These are phyloP conservation scores for Mycena indigotica DNA, from an alignment of 768 basidiomycete genomes.

Conservation along the genomic window DNA sequence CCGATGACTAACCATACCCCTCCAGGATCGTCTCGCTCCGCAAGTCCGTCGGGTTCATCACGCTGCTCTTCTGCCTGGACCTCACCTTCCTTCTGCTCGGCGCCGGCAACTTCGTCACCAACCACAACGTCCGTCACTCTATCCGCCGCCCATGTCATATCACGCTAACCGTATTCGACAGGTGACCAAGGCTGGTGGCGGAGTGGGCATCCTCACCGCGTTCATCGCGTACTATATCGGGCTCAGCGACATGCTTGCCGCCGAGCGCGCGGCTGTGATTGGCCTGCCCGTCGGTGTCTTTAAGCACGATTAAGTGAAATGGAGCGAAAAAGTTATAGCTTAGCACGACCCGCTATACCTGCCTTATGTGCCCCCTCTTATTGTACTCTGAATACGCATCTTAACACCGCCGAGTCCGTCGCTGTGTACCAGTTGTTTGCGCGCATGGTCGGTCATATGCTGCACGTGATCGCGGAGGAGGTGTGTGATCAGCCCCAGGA, in stretches of 20 bases:
- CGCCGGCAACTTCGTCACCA: constrained; percentile 2
- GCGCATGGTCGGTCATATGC: too few relatives aligned
- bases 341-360: too few relatives aligned
- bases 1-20: too few relatives aligned
- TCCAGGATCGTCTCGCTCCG: constrained; percentile 26
- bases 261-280: constrained; percentile 31
- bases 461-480: too few relatives aligned
- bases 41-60: constrained; percentile 25
- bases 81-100: constrained; percentile 21
- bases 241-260: constrained; percentile 32
- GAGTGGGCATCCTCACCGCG: constrained; percentile 35
- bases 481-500: too few relatives aligned
- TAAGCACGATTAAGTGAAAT: constrained; percentile 18
- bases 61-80: constrained; percentile 21
- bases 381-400: too few relatives aligned
- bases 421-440: too few relatives aligned
- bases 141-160: too few relatives aligned
- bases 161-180: constrained; percentile 16
- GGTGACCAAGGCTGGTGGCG: constrained; percentile 30
- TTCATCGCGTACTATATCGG: constrained; percentile 37
- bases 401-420: too few relatives aligned
- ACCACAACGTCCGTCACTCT: background rate
- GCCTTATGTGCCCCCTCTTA: too few relatives aligned
- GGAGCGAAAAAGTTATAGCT: background rate
- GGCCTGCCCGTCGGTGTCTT: constrained; percentile 32